Evolutionary conservation across 2,329 filamentous ascomycete genomes (phyloP).

Genomic region (Ophiosphaerella herpotricha): DNA sequence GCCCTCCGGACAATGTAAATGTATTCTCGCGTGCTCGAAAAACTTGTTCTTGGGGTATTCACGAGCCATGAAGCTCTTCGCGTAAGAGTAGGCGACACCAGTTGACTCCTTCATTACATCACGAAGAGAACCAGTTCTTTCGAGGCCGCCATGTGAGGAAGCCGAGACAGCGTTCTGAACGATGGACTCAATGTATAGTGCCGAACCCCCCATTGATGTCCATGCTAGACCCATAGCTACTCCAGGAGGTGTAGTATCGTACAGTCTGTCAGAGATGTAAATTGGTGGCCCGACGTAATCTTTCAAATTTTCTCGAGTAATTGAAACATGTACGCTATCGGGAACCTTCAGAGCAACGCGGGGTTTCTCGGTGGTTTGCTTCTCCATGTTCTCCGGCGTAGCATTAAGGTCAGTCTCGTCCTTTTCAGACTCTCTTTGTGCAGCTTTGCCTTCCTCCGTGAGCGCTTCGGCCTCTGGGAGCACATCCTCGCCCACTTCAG

Average conservation of each 20-base stretch:
- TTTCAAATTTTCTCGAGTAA: constrained; percentile 86
- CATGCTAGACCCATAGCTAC: constrained; percentile 98
- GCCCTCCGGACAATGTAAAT: constrained; percentile 95
- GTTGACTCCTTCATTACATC: constrained; percentile 98
- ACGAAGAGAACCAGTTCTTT: constrained; percentile 94
- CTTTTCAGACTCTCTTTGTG: constrained; percentile 71
- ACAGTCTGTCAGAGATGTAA: constrained; percentile 93
- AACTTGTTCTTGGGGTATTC: constrained; percentile 90
- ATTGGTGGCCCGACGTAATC: constrained; percentile 96
- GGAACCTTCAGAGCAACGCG: constrained; percentile 81
- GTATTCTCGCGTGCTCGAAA: constrained; percentile 93
- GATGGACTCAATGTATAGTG: constrained; percentile 96
- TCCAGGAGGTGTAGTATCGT: constrained; percentile 89
- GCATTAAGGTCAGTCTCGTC: constrained; percentile 67
- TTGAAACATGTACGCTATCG: constrained; percentile 81
- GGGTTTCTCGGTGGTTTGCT: constrained; percentile 67
- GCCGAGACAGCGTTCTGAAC: constrained; percentile 79
- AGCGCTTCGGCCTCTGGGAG: constrained; percentile 80
- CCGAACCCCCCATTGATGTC: constrained; percentile 96
- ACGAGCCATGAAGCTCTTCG: constrained; percentile 84
- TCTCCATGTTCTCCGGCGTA: constrained; percentile 59
- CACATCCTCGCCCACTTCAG: constrained; percentile 85
- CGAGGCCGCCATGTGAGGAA: constrained; percentile 75
- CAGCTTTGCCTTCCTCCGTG: constrained; percentile 83
- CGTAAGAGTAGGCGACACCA: constrained; percentile 91